Percentiles rank a stretch among this genome's conserved stretches.
Evolutionary conservation across 352 stramenopile species (phyloP).

Genomic region (Pythium oligandrum): DNA sequence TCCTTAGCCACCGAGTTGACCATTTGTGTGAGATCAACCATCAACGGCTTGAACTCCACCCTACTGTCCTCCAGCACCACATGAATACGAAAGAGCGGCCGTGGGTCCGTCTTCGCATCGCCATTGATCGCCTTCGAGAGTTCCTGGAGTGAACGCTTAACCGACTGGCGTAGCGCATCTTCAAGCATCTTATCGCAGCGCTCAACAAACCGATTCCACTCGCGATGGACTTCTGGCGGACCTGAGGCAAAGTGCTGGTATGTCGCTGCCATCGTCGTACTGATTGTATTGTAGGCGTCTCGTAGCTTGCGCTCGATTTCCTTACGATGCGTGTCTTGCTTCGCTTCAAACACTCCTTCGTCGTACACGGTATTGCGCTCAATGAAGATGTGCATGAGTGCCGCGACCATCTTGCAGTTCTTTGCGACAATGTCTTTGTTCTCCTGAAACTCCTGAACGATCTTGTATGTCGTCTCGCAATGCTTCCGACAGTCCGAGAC

Average conservation of each 20-base stretch:
- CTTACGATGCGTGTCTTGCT: conserved; percentile 88
- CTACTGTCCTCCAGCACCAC: conserved; percentile 91
- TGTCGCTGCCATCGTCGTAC: conserved; percentile 87
- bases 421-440: conserved; percentile 86
- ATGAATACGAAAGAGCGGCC: conserved; percentile 91
- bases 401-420: conserved; percentile 87
- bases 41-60: conserved; percentile 92
- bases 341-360: conserved; percentile 89
- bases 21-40: conserved; percentile 93
- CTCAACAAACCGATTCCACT: conserved; percentile 90
- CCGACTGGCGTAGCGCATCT: conserved; percentile 85
- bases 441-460: conserved; percentile 87
- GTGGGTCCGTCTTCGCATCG: conserved; percentile 88
- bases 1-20: conserved; percentile 94
- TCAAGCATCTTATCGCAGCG: conserved; percentile 90
- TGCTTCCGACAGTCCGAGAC: conserved; percentile 88
- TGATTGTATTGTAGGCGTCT: conserved; percentile 81
- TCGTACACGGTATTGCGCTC: conserved; percentile 93
- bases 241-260: conserved; percentile 90
- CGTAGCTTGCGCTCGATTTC: conserved; percentile 73
- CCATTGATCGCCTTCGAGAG: conserved; percentile 93
- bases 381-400: conserved; percentile 89
- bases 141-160: conserved; percentile 94
- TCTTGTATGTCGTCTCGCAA: conserved; percentile 84
- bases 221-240: conserved; percentile 87